phyloP scores from a whole-genome alignment of 352 stramenopile genomes.

The Phytophthora idaei region DNA sequence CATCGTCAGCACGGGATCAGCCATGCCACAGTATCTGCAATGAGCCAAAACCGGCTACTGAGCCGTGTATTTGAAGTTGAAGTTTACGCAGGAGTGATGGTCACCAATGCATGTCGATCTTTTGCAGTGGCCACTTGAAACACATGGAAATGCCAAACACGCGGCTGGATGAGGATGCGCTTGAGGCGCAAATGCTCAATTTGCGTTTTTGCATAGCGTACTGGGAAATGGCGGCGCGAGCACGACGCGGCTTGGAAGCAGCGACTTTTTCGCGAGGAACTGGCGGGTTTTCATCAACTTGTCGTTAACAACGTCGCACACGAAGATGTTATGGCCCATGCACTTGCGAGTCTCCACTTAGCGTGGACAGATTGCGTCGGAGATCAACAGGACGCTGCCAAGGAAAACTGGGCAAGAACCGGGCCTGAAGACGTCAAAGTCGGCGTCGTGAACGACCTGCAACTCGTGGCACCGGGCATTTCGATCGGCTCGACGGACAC shows the following conservation, averaged over 20 bases:
- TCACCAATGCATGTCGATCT: background rate
- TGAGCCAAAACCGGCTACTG: slow-evolving; percentile 3
- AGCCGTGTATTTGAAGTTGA: slow-evolving; percentile 19
- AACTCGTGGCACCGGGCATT: slow-evolving; percentile 38
- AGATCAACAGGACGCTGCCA: background rate
- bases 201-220: slow-evolving; percentile 26
- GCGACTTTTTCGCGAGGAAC: slow-evolving; percentile 14
- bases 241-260: slow-evolving; percentile 3
- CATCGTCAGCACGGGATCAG: slow-evolving; percentile 40
- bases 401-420: slow-evolving; percentile 16
- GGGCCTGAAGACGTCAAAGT: slow-evolving; percentile 14
- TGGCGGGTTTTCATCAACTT: slow-evolving; percentile 12
- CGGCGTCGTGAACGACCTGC: slow-evolving; percentile 34
- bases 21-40: slow-evolving; percentile 48
- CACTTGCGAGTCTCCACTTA: slow-evolving; percentile 22
- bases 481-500: slow-evolving; percentile 44
- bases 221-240: slow-evolving; percentile 2
- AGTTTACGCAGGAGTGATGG: slow-evolving; percentile 9
- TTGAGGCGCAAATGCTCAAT: slow-evolving; percentile 13
- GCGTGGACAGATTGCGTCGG: slow-evolving; percentile 7
- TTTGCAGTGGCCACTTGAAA: background rate
- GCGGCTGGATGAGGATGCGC: background rate
- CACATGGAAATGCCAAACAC: background rate
- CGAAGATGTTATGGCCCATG: slow-evolving; percentile 12
- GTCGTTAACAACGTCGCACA: slow-evolving; percentile 11